Evolutionary conservation across 495 filamentous ascomycete genomes (phyloP), one percentile per base, ranked within the genome.

Genomic region (Lineolata rhizophorae): DNA sequence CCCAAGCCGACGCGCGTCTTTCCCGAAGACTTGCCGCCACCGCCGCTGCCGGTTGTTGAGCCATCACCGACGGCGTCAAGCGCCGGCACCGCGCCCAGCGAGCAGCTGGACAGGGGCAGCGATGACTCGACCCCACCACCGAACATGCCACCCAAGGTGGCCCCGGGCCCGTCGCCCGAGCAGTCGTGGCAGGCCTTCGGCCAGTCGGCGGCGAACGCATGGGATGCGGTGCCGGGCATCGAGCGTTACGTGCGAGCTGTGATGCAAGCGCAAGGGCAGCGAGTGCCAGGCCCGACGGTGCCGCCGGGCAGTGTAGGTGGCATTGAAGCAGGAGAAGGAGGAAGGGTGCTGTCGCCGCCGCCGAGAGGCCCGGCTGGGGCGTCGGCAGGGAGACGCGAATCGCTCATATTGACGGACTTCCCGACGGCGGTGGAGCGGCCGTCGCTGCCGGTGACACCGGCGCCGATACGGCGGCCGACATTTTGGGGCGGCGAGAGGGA

Each of bases 371-470:
- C n/a, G n/a, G 22, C 22, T 6, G 22, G 22, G 6, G 6, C n/a
- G 6, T 6, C 6, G 6, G 22, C 6, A 36, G 48, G 50, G 24
- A 54, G 56, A 34, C 49, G 60, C 20, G 58, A 59, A 33, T 67
- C 64, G 46, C 63, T 67, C 35, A 73, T 57, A 38, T 52, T 91
- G 15, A 91, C 80, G 17, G 79, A 91, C 53, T 92, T 92, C 54
- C 83, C 83, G 2, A 75, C 65, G 40, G 78, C 74, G 48, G 51
- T 65, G 37, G 83, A 93, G 49, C 65, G 83, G 12, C 83, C 83
- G 26, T 83, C 76, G 43, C 62, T 92, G n/a, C 81, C 83, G 12
- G 82, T 92, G 17, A 93, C 83, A 9, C 83, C 83, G 2, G 78
- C 78, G 1, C 79, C 82, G 2, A 64, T 79, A 36, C 58, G 67